Evolutionary conservation across 805 yeast genomes (phyloP).

Genomic region (Wickerhamomyces alni): DNA sequence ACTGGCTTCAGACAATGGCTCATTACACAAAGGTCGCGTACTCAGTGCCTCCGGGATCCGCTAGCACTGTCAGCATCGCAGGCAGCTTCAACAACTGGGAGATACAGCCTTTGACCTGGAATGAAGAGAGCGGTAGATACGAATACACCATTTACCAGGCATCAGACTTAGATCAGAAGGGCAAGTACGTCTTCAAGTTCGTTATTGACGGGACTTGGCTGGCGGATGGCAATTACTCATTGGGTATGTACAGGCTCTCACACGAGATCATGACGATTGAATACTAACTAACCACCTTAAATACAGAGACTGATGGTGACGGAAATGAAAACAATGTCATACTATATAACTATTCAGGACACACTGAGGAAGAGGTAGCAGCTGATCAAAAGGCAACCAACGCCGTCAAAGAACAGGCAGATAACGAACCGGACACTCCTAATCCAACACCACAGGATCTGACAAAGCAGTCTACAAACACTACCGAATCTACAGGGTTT

Average conservation of each 20-base stretch:
- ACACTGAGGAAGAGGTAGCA: slow-evolving; percentile 1
- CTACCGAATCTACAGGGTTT: too few species aligned
- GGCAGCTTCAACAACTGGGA: slow-evolving; percentile 33
- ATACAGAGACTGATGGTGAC: slow-evolving; percentile 26
- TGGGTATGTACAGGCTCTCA: slow-evolving; percentile 17
- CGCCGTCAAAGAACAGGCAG: slow-evolving; percentile 1
- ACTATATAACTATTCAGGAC: slow-evolving; percentile 9
- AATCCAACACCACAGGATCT: slow-evolving; percentile 19
- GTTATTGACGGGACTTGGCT: slow-evolving; percentile 18
- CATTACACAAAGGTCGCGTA: slow-evolving; percentile 10
- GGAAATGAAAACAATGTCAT: slow-evolving; percentile 34
- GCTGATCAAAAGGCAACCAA: slow-evolving; percentile 7
- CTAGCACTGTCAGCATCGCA: slow-evolving; percentile 26
- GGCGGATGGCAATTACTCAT: slow-evolving; percentile 14
- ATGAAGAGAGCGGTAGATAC: slow-evolving; percentile 1
- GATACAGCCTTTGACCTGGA: slow-evolving; percentile 12
- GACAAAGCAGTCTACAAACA: not conserved
- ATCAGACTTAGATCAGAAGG: slow-evolving; percentile 10
- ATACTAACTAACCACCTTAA: slow-evolving; percentile 20
- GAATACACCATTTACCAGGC: slow-evolving; percentile 10
- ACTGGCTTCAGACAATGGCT: not conserved
- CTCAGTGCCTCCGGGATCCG: slow-evolving; percentile 5
- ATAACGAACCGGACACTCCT: slow-evolving; percentile 24
- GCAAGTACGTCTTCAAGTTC: slow-evolving; percentile 21
- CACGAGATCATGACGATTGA: too few species aligned